Evolutionary conservation across 257 asterid genomes (phyloP), one percentile per base, ranked within the genome.

Genomic region (Ilex aquifolium): DNA sequence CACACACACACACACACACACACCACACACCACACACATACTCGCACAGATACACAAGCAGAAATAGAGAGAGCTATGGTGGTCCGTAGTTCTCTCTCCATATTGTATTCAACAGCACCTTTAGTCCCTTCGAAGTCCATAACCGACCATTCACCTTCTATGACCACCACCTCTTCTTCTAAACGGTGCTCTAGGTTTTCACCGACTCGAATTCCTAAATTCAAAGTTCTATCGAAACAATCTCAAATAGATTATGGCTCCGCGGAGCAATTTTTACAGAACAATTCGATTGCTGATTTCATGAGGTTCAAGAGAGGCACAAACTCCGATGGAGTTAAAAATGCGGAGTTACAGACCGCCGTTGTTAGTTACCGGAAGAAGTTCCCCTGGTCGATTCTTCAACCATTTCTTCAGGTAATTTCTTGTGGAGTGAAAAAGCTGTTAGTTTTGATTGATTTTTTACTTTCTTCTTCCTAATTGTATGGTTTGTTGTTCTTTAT

Each of bases 301-400:
- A 93, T 90, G 97, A 82, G 97, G 83, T 90, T 89, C 54, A 76
- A 61, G 74, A 77, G 59, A 57, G 82, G 75, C 42, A 17, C 73
- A 15, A 58, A 10, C 40, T 48, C 65, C 49, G 69, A 57, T 21
- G 60, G 62, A 6, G 71, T 36, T 31, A 58, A 44, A 44, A 71
- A 77, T 52, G 79, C 94, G 61, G 90, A 89, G 77, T 72, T 92
- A 83, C 99, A 92, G 73, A 92, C 97, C 9, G 96, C 97, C 44
- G 83, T 93, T 7, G 96, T 93, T 39, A 62, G 73, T 61, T 93
- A 89, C 57, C 83, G 96, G 64, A 93, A 93, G 78, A 87, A 79
- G 84, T 90, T 89, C 62, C 99, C 99, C 21, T 92, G 96, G 97
- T 89, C 90, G 70, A 65, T 92, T 68, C 81, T 90, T 63, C 91